Conservation (phyloP, 2,329 filamentous ascomycete species). For the Fusarium foetens region DNA sequence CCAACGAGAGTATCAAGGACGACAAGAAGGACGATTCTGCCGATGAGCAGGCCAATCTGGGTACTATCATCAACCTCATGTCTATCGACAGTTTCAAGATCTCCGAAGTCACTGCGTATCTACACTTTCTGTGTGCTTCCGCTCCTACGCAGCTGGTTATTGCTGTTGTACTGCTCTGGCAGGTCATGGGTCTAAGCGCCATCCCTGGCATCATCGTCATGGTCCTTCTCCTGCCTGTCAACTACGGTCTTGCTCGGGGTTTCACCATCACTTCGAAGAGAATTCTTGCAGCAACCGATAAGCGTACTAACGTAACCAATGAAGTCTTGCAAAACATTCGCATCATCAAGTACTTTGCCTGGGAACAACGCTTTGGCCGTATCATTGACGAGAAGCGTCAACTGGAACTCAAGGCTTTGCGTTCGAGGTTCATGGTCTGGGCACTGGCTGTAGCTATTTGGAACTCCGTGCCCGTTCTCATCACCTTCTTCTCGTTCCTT, state of each 20-base stretch:
- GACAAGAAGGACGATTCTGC: conserved; percentile 50
- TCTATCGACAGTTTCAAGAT: conserved; percentile 99
- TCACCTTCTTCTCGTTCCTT: conserved; percentile 96
- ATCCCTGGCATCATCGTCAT: conserved; percentile 94
- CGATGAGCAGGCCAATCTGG: conserved; percentile 86
- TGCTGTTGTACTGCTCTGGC: conserved; percentile 84
- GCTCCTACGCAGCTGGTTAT: conserved; percentile 89
- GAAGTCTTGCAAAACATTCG: conserved; percentile 97
- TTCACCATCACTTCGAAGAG: conserved; percentile 89
- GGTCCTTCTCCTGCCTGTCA: conserved; percentile 87
- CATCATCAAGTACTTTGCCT: conserved; percentile 99
- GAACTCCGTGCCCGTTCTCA: conserved; percentile 94
- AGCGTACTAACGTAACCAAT: conserved; percentile 95
- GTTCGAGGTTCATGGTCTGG: conserved; percentile 90
- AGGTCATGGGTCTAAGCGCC: conserved; percentile 90
- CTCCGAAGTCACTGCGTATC: conserved; percentile 90
- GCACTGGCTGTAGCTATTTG: conserved; percentile 91
- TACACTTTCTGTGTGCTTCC: conserved; percentile 94
- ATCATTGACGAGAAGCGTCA: conserved; percentile 90
- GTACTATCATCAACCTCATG: conserved; percentile 99
- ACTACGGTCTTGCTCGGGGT: conserved; percentile 85
- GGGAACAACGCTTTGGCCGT: conserved; percentile 90
- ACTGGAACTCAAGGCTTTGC: conserved; percentile 80
- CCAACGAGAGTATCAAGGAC: conserved; percentile 49
- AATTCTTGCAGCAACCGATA: conserved; percentile 93